Evolutionary conservation across 345 rosid species (phyloP).

Genomic region (Camelina sativa): DNA sequence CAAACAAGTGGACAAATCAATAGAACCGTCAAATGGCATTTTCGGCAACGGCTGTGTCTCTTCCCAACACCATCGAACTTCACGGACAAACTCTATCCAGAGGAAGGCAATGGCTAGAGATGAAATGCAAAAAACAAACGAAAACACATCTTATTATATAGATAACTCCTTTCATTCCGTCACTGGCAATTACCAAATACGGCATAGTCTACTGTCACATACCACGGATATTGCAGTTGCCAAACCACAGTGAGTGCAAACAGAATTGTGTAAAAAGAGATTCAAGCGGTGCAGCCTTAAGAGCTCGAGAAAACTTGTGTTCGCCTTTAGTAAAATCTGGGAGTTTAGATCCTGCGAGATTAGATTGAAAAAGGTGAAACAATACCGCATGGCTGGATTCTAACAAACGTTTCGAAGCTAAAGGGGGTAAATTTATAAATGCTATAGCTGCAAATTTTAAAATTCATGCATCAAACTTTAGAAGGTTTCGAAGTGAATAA

Average conservation of each 20-base stretch:
- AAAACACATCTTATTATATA: slow-evolving; percentile 16
- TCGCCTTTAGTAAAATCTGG: slow-evolving; percentile 59
- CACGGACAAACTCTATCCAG: slow-evolving; percentile 96
- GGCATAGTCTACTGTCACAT: slow-evolving; percentile 39
- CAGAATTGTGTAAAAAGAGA: slow-evolving; percentile 91
- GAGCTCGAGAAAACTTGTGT: slow-evolving; percentile 74
- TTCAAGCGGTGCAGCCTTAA: slow-evolving; percentile 83
- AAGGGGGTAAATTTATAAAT: not conserved
- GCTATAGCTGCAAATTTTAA: not conserved
- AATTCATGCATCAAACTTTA: not conserved
- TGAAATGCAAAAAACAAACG: slow-evolving; percentile 29
- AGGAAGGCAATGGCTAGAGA: slow-evolving; percentile 79
- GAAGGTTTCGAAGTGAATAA: slow-evolving; percentile 9
- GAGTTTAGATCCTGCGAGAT: slow-evolving; percentile 55
- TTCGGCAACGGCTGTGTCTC: slow-evolving; percentile 87
- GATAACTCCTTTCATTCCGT: not conserved
- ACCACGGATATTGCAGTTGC: slow-evolving; percentile 94
- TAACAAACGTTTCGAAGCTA: slow-evolving; percentile 1
- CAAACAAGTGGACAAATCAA: slow-evolving; percentile 88
- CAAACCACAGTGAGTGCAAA: slow-evolving; percentile 85
- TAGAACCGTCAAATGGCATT: slow-evolving; percentile 61
- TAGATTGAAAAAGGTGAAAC: slow-evolving; percentile 36
- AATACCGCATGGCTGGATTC: slow-evolving; percentile 18
- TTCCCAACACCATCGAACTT: slow-evolving; percentile 99
- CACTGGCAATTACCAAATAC: not conserved